Conservation (phyloP, 148 eudicot species). For the Fallopia convolvulus region DNA sequence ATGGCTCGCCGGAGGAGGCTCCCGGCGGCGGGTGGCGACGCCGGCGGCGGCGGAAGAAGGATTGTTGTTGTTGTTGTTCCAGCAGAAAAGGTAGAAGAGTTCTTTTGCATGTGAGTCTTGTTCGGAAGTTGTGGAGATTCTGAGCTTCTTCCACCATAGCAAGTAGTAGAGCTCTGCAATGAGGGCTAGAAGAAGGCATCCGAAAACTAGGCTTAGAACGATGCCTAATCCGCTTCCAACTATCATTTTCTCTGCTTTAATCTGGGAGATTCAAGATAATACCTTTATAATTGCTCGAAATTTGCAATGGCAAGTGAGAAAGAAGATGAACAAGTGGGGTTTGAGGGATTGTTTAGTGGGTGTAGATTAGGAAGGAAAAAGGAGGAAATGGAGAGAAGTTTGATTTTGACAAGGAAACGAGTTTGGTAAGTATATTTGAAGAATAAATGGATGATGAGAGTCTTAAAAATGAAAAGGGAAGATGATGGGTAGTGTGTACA, state of each 20-base stretch:
- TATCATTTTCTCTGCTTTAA: slow-evolving; percentile 32
- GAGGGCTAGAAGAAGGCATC: slow-evolving; percentile 55
- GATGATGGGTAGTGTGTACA: neutral
- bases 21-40: slow-evolving; percentile 18
- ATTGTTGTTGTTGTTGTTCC: slow-evolving; percentile 36
- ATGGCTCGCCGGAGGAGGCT: slow-evolving; percentile 16
- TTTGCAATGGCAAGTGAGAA: too few species aligned
- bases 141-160: slow-evolving; percentile 68
- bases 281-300: too few species aligned
- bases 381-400: too few species aligned
- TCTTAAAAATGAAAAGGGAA: neutral
- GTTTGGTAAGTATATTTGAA: too few species aligned
- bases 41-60: neutral
- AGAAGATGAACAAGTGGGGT: too few species aligned
- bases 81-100: slow-evolving; percentile 40
- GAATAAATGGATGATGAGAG: neutral
- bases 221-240: slow-evolving; percentile 64
- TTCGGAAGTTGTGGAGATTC: slow-evolving; percentile 19
- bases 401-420: neutral
- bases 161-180: slow-evolving; percentile 73
- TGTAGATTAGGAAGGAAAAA: neutral
- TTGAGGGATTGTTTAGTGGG: neutral
- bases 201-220: slow-evolving; percentile 60
- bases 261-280: neutral
- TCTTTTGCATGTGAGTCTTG: slow-evolving; percentile 25